Evolutionary conservation across 2,329 filamentous ascomycete genomes (phyloP), one percentile per base, ranked within the genome.

Genomic region (Verticillium klebahnii): DNA sequence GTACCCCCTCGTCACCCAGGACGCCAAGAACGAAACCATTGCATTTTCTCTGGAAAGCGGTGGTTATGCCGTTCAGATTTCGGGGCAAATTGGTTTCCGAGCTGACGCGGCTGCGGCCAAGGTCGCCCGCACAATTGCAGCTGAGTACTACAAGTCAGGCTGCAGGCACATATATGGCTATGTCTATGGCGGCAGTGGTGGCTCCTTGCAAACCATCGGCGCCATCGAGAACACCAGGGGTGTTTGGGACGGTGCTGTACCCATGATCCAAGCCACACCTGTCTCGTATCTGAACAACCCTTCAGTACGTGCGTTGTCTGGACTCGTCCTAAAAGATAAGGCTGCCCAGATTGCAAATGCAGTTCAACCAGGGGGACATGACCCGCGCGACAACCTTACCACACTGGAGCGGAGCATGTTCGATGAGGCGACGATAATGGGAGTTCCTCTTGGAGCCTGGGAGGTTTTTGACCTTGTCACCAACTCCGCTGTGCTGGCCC

Each of bases 171-270:
- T 52, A 3, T 66, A 66, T 15, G 68, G 68, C 1, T 70, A 70
- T 11, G n/a, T 65, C 3, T 69, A 68, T n/a, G 68, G 68, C 6
- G 68, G 63, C 1, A 69, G 68, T 50, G 68, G 68, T 0, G 68
- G 68, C 36, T 70, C 68, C 23, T 50, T 67, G 0, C 59, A 66
- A 17, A 61, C 60, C 8, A 55, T 70, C 15, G 68, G 68, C 0
- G 66, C 64, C 5, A 56, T 61, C 2, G 68, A 70, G 55, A 64
- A 67, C 8, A 67, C 66, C 1, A 29, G 59, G 17, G 68, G 59
- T 2, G 61, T 70, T 19, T 70, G 68, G 68, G 56, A 69, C n/a
- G 68, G 68, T 3, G 60, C 61, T 23, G 65, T 69, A 5, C 34
- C 64, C 11, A 50, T 69, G 2, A 60, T 70, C 1, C 66, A 68